Conservation (phyloP, 2,329 filamentous ascomycete genomes). For the Dothistroma septosporum region DNA sequence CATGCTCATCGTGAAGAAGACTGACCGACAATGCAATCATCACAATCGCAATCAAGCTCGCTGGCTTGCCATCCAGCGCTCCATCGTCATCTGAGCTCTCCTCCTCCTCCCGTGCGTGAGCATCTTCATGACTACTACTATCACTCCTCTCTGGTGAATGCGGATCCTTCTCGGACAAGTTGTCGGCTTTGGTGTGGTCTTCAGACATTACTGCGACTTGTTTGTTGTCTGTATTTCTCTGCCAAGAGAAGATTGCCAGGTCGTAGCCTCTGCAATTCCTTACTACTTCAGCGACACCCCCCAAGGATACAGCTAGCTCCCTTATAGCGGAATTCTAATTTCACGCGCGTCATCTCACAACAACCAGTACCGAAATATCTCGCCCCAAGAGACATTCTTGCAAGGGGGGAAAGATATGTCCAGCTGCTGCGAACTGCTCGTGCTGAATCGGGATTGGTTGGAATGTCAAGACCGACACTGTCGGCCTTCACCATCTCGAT, state of each 20-base stretch:
- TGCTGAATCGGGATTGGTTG: not conserved
- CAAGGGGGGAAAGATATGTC: not conserved
- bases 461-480: not conserved
- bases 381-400: not conserved
- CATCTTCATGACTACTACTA: not conserved
- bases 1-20: not conserved
- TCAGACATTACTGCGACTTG: not conserved
- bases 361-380: not conserved
- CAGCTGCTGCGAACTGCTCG: not conserved
- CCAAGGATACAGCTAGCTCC: not conserved
- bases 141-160: not conserved
- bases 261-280: not conserved
- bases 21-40: slow-evolving; percentile 5
- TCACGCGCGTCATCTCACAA: not conserved
- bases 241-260: not conserved
- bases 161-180: not conserved
- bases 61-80: not conserved
- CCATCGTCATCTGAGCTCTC: not conserved
- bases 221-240: not conserved
- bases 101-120: too few species aligned
- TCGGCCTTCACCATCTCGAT: not conserved
- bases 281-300: not conserved
- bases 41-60: not conserved
- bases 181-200: not conserved
- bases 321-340: not conserved